Conservation (phyloP, 164 flowering plant genomes). For the Nelumbo lutea region DNA sequence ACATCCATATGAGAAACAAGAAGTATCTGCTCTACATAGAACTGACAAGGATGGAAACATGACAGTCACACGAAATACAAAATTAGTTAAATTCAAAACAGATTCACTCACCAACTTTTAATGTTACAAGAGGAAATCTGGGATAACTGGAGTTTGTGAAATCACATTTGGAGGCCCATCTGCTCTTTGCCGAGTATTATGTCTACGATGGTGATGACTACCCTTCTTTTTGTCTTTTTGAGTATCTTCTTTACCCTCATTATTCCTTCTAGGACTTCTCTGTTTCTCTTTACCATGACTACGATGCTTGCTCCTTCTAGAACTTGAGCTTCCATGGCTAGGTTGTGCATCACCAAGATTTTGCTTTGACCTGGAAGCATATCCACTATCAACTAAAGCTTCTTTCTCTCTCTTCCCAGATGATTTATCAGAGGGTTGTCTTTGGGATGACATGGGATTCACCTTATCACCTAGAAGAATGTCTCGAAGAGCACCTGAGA, state of each 20-base stretch:
- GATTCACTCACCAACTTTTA: not conserved
- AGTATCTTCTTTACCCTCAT: constrained; percentile 31
- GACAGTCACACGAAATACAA: not conserved
- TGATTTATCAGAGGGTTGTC: constrained; percentile 26
- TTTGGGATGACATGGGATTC: constrained; percentile 25
- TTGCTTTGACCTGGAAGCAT: constrained; percentile 25
- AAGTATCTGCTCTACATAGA: not conserved
- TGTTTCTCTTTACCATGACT: constrained; percentile 50
- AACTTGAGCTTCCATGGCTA: constrained; percentile 29
- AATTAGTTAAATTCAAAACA: not conserved
- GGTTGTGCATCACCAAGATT: constrained; percentile 23
- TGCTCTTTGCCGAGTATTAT: constrained; percentile 48
- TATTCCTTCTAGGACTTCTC: constrained; percentile 31
- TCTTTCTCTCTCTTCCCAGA: constrained; percentile 48
- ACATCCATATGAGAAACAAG: not conserved
- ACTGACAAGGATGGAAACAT: not conserved
- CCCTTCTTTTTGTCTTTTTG: constrained; percentile 43
- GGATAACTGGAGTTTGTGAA: constrained; percentile 56
- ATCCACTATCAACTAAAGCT: constrained; percentile 20
- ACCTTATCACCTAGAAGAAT: constrained; percentile 52
- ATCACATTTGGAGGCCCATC: constrained; percentile 33
- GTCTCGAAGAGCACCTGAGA: constrained; percentile 75
- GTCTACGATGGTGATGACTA: constrained; percentile 45
- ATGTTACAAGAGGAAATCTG: constrained; percentile 76
- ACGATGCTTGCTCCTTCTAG: constrained; percentile 47